Percentiles rank a stretch among this genome's conserved stretches.
phyloP scores from a whole-genome alignment of 805 yeast genomes.

The Ogataea salicorniae region DNA sequence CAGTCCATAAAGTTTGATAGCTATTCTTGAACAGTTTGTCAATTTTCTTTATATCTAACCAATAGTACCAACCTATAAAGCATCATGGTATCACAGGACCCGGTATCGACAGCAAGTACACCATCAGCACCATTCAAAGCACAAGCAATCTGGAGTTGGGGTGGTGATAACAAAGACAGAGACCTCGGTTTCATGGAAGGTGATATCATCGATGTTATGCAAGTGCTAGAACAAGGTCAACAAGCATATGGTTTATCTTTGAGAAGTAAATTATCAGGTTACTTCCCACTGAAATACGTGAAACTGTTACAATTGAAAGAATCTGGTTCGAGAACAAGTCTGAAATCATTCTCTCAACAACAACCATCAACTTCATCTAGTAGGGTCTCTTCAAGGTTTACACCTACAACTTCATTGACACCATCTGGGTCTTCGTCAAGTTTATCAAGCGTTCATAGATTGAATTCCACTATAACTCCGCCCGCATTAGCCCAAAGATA shows the following conservation, averaged over 20 bases:
- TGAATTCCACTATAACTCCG: slow-evolving; percentile 7
- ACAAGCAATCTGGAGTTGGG: slow-evolving; percentile 82
- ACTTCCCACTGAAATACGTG: slow-evolving; percentile 86
- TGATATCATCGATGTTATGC: slow-evolving; percentile 75
- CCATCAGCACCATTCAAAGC: slow-evolving; percentile 27
- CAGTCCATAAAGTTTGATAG: too few species aligned
- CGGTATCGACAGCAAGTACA: neutral
- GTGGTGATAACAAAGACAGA: slow-evolving; percentile 75
- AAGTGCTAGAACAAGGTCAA: slow-evolving; percentile 73
- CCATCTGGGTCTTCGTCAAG: slow-evolving; percentile 18
- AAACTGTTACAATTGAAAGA: slow-evolving; percentile 39
- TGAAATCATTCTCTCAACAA: neutral
- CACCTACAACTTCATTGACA: slow-evolving; percentile 1
- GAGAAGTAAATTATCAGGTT: slow-evolving; percentile 77
- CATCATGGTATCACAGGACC: too few species aligned
- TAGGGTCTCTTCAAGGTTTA: slow-evolving; percentile 6
- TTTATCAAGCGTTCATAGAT: slow-evolving; percentile 10
- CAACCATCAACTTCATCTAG: slow-evolving; percentile 9
- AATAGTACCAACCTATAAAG: neutral
- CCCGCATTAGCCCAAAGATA: slow-evolving; percentile 12
- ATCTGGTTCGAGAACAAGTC: slow-evolving; percentile 18
- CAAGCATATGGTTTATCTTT: slow-evolving; percentile 87
- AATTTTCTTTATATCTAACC: neutral
- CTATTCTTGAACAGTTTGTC: too few species aligned
- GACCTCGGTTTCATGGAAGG: slow-evolving; percentile 94